Evolutionary conservation across 2,329 filamentous ascomycete species (phyloP).

Genomic region (Fusarium phyllophilum): DNA sequence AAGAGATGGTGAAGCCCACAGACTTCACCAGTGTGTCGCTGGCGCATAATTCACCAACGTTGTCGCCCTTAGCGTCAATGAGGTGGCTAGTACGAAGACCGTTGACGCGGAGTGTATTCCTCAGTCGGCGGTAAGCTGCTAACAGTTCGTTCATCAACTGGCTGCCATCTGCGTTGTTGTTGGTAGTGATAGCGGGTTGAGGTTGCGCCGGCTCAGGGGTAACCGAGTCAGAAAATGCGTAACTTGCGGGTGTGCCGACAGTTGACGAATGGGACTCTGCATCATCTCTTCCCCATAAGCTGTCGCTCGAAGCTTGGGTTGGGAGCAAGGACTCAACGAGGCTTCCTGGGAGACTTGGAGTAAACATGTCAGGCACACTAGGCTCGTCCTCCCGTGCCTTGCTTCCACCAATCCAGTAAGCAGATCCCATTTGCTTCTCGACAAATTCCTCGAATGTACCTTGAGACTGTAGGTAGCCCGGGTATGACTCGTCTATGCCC

Average conservation of each 20-base stretch:
- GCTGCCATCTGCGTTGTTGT: constrained; percentile 24
- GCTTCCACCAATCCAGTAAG: constrained; percentile 54
- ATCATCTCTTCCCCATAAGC: constrained; percentile 56
- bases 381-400: constrained; percentile 51
- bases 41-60: constrained; percentile 58
- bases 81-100: constrained; percentile 56
- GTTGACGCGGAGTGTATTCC: constrained; percentile 68
- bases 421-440: constrained; percentile 62
- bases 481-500: constrained; percentile 84
- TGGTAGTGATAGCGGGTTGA: constrained; percentile 10
- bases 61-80: constrained; percentile 44
- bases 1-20: constrained; percentile 86
- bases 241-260: constrained; percentile 55
- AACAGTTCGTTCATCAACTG: constrained; percentile 64
- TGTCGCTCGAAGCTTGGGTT: constrained; percentile 50
- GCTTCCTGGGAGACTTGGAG: constrained; percentile 53
- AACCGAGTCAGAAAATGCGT: constrained; percentile 52
- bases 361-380: constrained; percentile 45
- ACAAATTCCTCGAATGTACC: constrained; percentile 76
- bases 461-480: constrained; percentile 72
- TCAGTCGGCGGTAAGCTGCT: constrained; percentile 68
- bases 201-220: constrained; percentile 39
- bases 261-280: constrained; percentile 45
- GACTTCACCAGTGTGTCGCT: constrained; percentile 71
- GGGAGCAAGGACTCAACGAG: constrained; percentile 52